A percentile compares a stretch with the other conserved stretches of the same genome.
These are phyloP conservation scores for Noccaea caerulescens DNA, from an alignment of 345 rosid genomes.

Conservation along the genomic window DNA sequence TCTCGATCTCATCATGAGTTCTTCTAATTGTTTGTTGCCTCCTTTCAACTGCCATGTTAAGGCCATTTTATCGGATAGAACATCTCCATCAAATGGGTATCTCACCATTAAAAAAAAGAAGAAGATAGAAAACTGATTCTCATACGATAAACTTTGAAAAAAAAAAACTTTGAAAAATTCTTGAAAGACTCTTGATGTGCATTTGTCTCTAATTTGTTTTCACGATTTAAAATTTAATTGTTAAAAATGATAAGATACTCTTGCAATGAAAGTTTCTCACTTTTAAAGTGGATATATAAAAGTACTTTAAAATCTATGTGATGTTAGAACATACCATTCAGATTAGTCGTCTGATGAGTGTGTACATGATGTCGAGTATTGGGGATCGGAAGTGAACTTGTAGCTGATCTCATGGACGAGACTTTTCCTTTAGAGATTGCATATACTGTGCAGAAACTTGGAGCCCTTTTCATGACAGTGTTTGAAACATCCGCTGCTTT, in stretches of 20 bases:
- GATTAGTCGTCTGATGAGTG: slow-evolving; percentile 26
- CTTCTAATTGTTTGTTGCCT: slow-evolving; percentile 30
- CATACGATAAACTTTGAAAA: no score
- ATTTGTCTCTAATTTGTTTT: no score
- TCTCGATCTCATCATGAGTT: slow-evolving; percentile 46
- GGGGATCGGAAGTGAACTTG: slow-evolving; percentile 46
- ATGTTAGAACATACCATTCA: slow-evolving; percentile 23
- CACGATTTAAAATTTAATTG: no score
- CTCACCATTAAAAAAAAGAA: no score
- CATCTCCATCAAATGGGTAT: no score
- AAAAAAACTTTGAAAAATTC: no score
- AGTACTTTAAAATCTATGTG: neutral
- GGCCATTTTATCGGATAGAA: slow-evolving; percentile 10
- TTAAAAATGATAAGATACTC: no score
- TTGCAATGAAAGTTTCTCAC: no score
- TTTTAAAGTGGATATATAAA: neutral
- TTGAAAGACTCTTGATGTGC: no score
- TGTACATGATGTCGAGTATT: slow-evolving; percentile 21
- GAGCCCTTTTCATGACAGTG: slow-evolving; percentile 61
- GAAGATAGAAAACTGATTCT: no score
- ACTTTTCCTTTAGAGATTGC: slow-evolving; percentile 69
- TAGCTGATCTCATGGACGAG: slow-evolving; percentile 60
- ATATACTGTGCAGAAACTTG: slow-evolving; percentile 76
- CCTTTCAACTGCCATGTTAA: slow-evolving; percentile 34
- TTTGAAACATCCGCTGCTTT: slow-evolving; percentile 60